Evolutionary conservation across 2,329 filamentous ascomycete genomes (phyloP).

Genomic region (Alternaria brassicae): DNA sequence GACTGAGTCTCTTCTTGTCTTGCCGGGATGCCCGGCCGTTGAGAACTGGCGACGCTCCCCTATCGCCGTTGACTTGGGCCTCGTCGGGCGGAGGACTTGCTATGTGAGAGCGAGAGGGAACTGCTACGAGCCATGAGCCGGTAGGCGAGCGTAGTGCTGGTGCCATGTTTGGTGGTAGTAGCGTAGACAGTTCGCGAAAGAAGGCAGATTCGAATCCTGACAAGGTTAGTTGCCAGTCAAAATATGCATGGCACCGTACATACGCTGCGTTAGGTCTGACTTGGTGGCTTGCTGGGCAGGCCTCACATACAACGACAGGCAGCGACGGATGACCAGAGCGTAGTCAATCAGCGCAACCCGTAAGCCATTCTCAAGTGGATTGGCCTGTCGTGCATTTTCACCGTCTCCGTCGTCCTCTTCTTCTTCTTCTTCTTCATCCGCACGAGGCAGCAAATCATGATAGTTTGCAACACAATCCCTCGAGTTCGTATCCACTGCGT

Average conservation of each 20-base stretch:
- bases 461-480: slow-evolving; percentile 82
- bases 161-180: slow-evolving; percentile 47
- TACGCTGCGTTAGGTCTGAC: slow-evolving; percentile 69
- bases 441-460: slow-evolving; percentile 71
- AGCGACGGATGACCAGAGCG: slow-evolving; percentile 84
- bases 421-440: slow-evolving; percentile 45
- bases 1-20: slow-evolving; percentile 51
- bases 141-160: slow-evolving; percentile 43
- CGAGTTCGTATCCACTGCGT: slow-evolving; percentile 76
- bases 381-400: slow-evolving; percentile 54
- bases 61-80: slow-evolving; percentile 35
- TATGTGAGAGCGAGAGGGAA: slow-evolving; percentile 37
- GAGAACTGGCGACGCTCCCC: slow-evolving; percentile 28
- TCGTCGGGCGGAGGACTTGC: slow-evolving; percentile 35
- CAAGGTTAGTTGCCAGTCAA: slow-evolving; percentile 22
- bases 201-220: slow-evolving; percentile 57
- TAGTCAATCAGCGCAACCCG: slow-evolving; percentile 88
- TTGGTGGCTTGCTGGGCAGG: slow-evolving; percentile 67
- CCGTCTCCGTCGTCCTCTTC: slow-evolving; percentile 48
- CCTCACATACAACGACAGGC: slow-evolving; percentile 72
- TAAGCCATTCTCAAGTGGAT: slow-evolving; percentile 76
- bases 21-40: slow-evolving; percentile 40
- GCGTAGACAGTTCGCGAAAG: slow-evolving; percentile 51
- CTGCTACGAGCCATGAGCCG: slow-evolving; percentile 42
- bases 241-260: slow-evolving; percentile 46